Conservation (phyloP, 1,284 basidiomycete species). For the Pisolithus thermaeus region DNA sequence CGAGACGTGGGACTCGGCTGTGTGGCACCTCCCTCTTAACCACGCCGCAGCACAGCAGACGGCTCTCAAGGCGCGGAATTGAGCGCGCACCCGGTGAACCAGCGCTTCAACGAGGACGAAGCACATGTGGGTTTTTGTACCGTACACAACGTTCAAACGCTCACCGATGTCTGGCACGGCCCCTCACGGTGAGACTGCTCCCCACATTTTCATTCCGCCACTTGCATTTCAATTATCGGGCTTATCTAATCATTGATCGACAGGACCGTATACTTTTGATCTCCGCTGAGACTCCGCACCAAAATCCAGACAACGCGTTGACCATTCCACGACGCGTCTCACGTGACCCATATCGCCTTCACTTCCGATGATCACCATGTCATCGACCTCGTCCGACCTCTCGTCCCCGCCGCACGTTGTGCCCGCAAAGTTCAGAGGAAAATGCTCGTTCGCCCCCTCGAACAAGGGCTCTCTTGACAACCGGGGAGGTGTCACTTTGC, state of each 20-base stretch:
- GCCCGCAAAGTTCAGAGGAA: conserved; percentile 16
- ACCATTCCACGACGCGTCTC: conserved; percentile 12
- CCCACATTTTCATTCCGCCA: no score
- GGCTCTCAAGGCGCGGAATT: no score
- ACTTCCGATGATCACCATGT: conserved; percentile 21
- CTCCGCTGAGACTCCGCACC: conserved; percentile 18
- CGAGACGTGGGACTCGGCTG: no score
- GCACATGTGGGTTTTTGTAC: no score
- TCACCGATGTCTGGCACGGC: no score
- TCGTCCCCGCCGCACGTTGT: conserved; percentile 7
- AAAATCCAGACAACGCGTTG: conserved; percentile 28
- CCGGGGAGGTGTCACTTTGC: neutral
- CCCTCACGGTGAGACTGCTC: no score
- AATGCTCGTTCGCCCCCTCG: conserved; percentile 11
- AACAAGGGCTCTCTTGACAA: neutral
- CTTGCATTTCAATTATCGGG: neutral
- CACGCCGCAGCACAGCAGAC: no score
- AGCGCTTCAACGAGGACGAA: no score
- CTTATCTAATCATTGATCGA: neutral
- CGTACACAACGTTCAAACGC: no score
- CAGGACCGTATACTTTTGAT: conserved; percentile 7
- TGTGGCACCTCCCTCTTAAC: no score
- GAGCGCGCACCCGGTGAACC: no score
- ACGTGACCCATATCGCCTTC: conserved; percentile 30
- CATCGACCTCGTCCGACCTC: conserved; percentile 7